phyloP scores from a whole-genome alignment of 1,284 basidiomycete species.

The Cerioporus squamosus region DNA sequence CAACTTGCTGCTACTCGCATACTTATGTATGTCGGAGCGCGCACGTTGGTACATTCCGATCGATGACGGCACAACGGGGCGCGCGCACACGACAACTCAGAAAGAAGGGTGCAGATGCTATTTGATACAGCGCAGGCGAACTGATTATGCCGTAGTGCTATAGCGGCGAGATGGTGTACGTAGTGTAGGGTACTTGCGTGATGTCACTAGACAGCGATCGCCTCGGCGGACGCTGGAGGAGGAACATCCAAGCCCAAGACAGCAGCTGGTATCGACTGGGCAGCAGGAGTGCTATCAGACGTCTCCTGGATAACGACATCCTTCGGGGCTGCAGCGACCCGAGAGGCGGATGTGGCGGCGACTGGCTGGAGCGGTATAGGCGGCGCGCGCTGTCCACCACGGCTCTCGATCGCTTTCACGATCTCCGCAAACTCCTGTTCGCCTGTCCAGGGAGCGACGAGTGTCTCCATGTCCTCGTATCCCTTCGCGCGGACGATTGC shows the following conservation, averaged over 20 bases:
- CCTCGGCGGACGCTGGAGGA: background rate
- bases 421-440: constrained; percentile 65
- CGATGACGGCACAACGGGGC: constrained; percentile 16
- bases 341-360: background rate
- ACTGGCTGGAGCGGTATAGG: constrained; percentile 18
- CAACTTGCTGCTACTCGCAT: too few relatives aligned
- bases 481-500: constrained; percentile 66
- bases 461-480: constrained; percentile 61
- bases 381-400: constrained; percentile 32
- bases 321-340: too few relatives aligned
- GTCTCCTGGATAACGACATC: too few relatives aligned
- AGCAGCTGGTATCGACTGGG: background rate
- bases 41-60: constrained; percentile 14
- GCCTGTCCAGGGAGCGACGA: constrained; percentile 62
- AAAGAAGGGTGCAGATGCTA: background rate
- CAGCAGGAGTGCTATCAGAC: background rate
- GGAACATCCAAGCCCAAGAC: constrained; percentile 7
- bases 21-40: background rate
- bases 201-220: constrained; percentile 6
- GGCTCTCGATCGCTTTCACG: constrained; percentile 53
- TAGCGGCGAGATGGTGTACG: too few relatives aligned
- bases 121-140: constrained; percentile 15
- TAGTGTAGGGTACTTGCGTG: background rate
- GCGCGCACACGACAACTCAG: background rate
- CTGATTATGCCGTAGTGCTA: background rate